Conservation (phyloP, 768 basidiomycete species). For the Calocybe indica region DNA sequence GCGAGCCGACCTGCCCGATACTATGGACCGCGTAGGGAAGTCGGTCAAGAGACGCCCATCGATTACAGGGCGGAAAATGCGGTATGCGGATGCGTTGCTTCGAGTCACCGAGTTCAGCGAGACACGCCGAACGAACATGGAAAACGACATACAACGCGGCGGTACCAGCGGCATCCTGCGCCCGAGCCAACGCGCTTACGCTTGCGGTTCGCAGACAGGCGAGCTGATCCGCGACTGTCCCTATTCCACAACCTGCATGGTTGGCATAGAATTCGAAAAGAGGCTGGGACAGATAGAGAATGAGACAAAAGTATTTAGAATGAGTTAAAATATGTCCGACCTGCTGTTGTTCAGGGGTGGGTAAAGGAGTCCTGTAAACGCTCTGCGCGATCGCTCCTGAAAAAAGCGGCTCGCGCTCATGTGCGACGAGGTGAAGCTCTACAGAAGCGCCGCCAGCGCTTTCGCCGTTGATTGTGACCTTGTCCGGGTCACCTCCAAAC, state of each 20-base stretch:
- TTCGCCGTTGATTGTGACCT: conserved; percentile 58
- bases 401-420: conserved; percentile 35
- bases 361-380: conserved; percentile 46
- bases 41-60: conserved; percentile 47
- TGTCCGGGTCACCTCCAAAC: conserved; percentile 58
- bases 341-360: conserved; percentile 44
- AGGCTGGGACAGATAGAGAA: conserved; percentile 24
- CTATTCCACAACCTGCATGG: conserved; percentile 42
- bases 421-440: conserved; percentile 51
- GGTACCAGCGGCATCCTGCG: conserved; percentile 42
- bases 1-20: conserved; percentile 36
- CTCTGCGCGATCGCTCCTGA: conserved; percentile 57
- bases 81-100: conserved; percentile 36
- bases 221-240: conserved; percentile 27
- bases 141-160: conserved; percentile 32
- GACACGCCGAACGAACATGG: background rate
- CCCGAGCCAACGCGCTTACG: conserved; percentile 44
- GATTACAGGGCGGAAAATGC: conserved; percentile 45
- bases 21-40: conserved; percentile 42
- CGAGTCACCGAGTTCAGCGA: background rate
- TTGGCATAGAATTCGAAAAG: conserved; percentile 47
- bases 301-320: background rate
- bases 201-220: conserved; percentile 43
- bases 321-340: conserved; percentile 22
- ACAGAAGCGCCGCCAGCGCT: conserved; percentile 53